These are phyloP conservation scores for Monilinia fructigena DNA, from an alignment of 2,329 filamentous ascomycete genomes.

Conservation along the genomic window DNA sequence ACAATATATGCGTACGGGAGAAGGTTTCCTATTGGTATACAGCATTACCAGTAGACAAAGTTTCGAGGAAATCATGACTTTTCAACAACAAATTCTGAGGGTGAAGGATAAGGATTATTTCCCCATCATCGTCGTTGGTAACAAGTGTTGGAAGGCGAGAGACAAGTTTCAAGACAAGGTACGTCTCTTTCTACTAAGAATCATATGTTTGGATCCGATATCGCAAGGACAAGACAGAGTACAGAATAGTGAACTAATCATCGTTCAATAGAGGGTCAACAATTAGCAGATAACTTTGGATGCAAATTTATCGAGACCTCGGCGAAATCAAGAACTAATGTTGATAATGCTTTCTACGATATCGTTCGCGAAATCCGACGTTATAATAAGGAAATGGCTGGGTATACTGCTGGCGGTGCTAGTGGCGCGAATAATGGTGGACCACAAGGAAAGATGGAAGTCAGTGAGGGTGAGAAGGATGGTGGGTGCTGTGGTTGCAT, in stretches of 20 bases:
- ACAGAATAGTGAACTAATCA: conserved; percentile 1
- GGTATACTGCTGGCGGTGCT: conserved; percentile 68
- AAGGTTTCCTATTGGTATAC: conserved; percentile 96
- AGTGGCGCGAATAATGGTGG: conserved; percentile 60
- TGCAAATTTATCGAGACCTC: conserved; percentile 99
- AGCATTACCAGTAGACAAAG: conserved; percentile 96
- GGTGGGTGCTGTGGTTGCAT: conserved; percentile 76
- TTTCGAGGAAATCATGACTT: conserved; percentile 97
- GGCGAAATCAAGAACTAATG: conserved; percentile 95
- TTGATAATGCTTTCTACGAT: conserved; percentile 98
- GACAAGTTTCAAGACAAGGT: conserved; percentile 92
- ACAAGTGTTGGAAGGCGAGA: conserved; percentile 96
- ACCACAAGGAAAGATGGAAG: conserved; percentile 69
- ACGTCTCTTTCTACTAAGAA: conserved; percentile 40
- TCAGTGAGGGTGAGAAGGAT: conserved; percentile 65
- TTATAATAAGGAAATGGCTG: conserved; percentile 98
- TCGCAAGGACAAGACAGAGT: neutral
- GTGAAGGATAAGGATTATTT: conserved; percentile 99
- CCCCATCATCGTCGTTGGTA: conserved; percentile 97
- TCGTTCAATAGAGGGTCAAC: conserved; percentile 73
- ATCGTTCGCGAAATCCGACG: conserved; percentile 96
- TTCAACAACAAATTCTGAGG: conserved; percentile 96
- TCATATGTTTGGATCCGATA: conserved; percentile 28
- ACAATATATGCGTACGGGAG: conserved; percentile 99
- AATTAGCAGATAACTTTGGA: conserved; percentile 79